phyloP scores from a whole-genome alignment of 2,329 filamentous ascomycete genomes.

The Bipolaris oryzae region DNA sequence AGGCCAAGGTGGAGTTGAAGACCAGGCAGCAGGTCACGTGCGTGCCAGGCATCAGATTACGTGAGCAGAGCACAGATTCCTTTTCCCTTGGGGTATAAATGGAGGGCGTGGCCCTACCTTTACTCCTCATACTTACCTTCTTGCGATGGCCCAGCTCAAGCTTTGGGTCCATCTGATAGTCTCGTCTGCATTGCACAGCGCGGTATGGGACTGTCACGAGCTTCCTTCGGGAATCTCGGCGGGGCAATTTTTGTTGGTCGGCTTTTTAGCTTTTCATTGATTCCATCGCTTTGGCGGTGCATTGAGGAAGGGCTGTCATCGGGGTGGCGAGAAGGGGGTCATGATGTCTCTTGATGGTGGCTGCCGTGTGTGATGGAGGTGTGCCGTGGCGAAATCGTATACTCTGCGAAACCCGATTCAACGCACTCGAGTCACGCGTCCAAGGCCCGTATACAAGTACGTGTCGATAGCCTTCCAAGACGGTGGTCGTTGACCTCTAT shows the following conservation, averaged over 20 bases:
- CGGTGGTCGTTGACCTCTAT: too few relatives aligned
- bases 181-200: constrained; percentile 49
- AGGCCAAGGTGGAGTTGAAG: background rate
- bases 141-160: constrained; percentile 43
- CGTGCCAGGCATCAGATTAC: background rate
- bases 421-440: too few relatives aligned
- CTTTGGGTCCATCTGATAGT: constrained; percentile 36
- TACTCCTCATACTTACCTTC: constrained; percentile 40
- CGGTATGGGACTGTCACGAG: constrained; percentile 42
- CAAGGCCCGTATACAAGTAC: too few relatives aligned
- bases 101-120: background rate
- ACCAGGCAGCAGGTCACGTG: too few relatives aligned
- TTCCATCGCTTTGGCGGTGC: constrained; percentile 36
- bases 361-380: too few relatives aligned
- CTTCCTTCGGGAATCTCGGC: constrained; percentile 46
- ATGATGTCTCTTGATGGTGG: too few relatives aligned
- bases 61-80: background rate
- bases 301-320: constrained; percentile 45
- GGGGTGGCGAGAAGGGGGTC: too few relatives aligned
- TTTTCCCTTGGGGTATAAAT: background rate
- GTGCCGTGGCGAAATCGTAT: too few relatives aligned
- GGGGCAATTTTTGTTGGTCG: constrained; percentile 43
- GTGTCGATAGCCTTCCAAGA: too few relatives aligned
- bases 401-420: too few relatives aligned
- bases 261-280: constrained; percentile 47